These are phyloP conservation scores for Eremothecium gossypii DNA, from an alignment of 1,139 yeast species.

Conservation along the genomic window DNA sequence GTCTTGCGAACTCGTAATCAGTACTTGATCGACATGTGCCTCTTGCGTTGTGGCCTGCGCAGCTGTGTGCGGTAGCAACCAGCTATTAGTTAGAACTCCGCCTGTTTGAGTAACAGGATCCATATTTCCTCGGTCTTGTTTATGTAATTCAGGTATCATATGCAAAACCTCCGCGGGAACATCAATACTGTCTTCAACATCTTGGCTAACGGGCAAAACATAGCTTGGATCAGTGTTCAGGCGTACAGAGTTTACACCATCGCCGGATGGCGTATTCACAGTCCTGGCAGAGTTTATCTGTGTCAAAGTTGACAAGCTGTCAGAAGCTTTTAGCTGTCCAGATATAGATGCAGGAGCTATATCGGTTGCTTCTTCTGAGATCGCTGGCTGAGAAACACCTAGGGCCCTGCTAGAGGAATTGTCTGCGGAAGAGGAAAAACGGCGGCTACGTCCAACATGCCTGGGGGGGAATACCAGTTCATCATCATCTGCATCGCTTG, in stretches of 20 bases:
- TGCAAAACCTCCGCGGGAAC: conserved; percentile 9
- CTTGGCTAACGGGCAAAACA: neutral
- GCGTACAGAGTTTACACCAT: neutral
- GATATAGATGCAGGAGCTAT: neutral
- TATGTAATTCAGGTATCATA: conserved; percentile 8
- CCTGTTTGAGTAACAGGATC: too few relatives aligned
- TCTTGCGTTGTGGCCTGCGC: conserved; percentile 9
- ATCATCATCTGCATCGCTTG: too few relatives aligned
- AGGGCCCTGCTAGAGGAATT: too few relatives aligned
- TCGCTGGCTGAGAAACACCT: too few relatives aligned
- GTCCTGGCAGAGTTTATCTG: neutral
- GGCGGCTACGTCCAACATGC: too few relatives aligned
- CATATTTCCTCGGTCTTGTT: too few relatives aligned
- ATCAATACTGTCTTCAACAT: conserved; percentile 5
- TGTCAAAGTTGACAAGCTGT: neutral
- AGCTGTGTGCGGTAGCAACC: conserved; percentile 2
- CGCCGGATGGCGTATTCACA: neutral
- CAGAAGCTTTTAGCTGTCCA: neutral
- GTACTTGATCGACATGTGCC: conserved; percentile 8
- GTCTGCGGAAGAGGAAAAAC: too few relatives aligned
- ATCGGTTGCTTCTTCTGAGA: too few relatives aligned
- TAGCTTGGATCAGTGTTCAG: neutral
- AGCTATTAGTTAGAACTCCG: neutral
- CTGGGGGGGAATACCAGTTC: too few relatives aligned
- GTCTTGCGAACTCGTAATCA: conserved; percentile 3